Conservation (phyloP, 2,329 filamentous ascomycete genomes). For the Tothia fuscella region DNA sequence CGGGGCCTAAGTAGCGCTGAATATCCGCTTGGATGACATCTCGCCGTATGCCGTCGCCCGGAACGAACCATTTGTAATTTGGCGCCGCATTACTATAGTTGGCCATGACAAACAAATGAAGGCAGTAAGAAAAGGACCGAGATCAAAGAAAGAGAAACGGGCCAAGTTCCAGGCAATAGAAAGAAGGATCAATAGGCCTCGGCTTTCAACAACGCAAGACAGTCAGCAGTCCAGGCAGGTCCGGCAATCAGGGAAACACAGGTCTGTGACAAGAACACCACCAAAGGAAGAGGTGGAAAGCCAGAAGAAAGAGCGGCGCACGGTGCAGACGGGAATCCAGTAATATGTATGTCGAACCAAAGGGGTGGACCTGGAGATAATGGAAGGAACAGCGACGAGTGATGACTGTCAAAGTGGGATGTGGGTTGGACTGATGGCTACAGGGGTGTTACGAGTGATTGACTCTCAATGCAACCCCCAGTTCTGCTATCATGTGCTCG, state of each 20-base stretch:
- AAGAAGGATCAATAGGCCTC: not conserved
- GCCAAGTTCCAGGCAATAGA: slow-evolving; percentile 2
- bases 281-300: not conserved
- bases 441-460: not conserved
- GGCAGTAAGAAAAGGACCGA: not conserved
- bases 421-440: not conserved
- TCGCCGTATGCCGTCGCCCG: slow-evolving; percentile 37
- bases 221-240: not conserved
- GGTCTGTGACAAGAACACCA: not conserved
- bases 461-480: not conserved
- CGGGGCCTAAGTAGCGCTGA: slow-evolving; percentile 38
- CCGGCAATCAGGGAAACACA: not conserved
- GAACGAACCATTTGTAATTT: slow-evolving; percentile 37
- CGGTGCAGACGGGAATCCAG: not conserved
- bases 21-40: slow-evolving; percentile 42
- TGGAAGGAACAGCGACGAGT: not conserved
- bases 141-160: not conserved
- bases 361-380: not conserved
- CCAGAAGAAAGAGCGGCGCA: not conserved
- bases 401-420: not conserved
- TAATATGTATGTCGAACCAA: not conserved
- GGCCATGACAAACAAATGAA: not conserved
- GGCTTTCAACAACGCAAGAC: not conserved
- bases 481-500: not conserved
- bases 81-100: not conserved